Conservation (phyloP, 768 basidiomycete genomes). For the Favolaschia claudopus region DNA sequence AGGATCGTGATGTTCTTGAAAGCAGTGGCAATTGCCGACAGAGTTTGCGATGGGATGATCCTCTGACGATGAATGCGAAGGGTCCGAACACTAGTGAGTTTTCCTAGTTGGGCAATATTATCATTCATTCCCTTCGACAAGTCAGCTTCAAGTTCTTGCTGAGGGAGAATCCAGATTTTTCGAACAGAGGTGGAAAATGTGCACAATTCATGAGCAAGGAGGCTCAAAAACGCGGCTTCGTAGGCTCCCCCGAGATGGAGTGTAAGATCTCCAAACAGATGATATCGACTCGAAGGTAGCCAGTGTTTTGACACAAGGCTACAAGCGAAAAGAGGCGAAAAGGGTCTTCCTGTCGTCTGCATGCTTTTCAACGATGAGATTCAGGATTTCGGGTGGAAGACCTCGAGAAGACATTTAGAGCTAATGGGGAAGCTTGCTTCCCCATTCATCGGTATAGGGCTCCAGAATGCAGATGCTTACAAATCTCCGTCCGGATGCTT, state of each 20-base stretch:
- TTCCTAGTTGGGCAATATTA: constrained; percentile 2
- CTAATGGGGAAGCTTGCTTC: too few relatives aligned
- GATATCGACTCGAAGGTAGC: constrained; percentile 19
- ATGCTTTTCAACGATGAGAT: constrained; percentile 7
- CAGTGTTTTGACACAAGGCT: constrained; percentile 30
- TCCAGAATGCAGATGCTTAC: too few relatives aligned
- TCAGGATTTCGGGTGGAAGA: constrained; percentile 11
- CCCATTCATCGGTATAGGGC: too few relatives aligned
- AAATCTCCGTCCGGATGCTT: too few relatives aligned
- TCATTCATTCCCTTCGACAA: background rate
- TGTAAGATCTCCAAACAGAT: constrained; percentile 17
- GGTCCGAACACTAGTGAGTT: constrained; percentile 7
- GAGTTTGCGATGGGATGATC: constrained; percentile 3
- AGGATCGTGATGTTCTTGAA: constrained; percentile 19
- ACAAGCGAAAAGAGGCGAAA: constrained; percentile 4
- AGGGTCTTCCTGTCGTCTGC: background rate
- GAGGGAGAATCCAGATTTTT: constrained; percentile 20
- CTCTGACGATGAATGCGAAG: constrained; percentile 18
- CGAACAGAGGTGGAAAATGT: constrained; percentile 18
- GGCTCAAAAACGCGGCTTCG: constrained; percentile 5
- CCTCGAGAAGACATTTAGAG: constrained; percentile 6
- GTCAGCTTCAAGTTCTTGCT: background rate
- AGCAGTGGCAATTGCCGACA: background rate
- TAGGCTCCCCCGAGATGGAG: constrained; percentile 7
- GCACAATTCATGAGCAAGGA: constrained; percentile 11